These are phyloP conservation scores for Stachybotrys elegans DNA, from an alignment of 2,329 filamentous ascomycete species.

Conservation along the genomic window DNA sequence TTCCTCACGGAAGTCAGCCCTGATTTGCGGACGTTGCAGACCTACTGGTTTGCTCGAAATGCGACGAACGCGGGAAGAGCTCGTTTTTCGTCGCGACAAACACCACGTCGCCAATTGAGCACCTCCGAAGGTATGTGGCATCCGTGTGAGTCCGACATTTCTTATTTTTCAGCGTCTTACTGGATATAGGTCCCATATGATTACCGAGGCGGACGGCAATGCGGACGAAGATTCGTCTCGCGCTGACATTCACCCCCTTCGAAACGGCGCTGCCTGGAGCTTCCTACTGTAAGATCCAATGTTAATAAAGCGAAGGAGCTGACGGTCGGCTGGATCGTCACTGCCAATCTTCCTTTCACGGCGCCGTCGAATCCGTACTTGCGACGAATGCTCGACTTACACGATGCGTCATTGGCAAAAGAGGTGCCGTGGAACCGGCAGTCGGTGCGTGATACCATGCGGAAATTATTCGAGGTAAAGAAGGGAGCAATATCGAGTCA, in stretches of 20 bases:
- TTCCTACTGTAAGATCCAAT: neutral
- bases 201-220: neutral
- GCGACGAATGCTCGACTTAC: neutral
- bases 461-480: neutral
- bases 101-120: conserved; percentile 1
- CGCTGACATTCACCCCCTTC: neutral
- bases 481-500: neutral
- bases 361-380: neutral
- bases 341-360: neutral
- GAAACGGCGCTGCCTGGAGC: neutral
- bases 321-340: neutral
- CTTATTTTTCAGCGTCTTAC: conserved; percentile 1
- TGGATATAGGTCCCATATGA: conserved; percentile 1
- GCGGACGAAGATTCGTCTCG: neutral
- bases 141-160: neutral
- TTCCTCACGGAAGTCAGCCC: neutral
- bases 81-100: conserved; percentile 2
- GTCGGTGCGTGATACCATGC: neutral
- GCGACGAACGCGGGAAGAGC: conserved; percentile 1
- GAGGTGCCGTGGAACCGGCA: neutral
- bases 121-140: neutral
- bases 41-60: conserved; percentile 2
- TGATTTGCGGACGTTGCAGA: conserved; percentile 3
- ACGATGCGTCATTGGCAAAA: neutral
- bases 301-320: neutral